Conservation (phyloP, 2,329 filamentous ascomycete species). For the Beauveria rudraprayagi region DNA sequence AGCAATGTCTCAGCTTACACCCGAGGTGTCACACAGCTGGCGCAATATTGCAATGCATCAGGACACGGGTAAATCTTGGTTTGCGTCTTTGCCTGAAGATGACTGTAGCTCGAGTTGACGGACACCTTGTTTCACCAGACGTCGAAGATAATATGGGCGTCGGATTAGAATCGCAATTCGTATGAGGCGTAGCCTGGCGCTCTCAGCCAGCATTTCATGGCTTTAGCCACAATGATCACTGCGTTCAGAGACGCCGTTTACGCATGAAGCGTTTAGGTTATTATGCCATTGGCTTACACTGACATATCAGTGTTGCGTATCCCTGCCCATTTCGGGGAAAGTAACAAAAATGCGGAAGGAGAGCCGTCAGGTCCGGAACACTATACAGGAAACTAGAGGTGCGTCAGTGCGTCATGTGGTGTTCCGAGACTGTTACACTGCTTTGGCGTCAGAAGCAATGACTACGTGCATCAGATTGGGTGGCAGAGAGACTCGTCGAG, state of each 20-base stretch:
- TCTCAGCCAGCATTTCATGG: not conserved
- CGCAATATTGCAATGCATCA: not conserved
- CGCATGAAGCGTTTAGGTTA: not conserved
- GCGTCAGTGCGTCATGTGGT: not conserved
- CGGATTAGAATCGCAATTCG: not conserved
- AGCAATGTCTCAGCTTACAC: not conserved
- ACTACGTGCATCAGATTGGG: not conserved
- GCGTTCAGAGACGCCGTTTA: not conserved
- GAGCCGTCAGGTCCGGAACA: not conserved
- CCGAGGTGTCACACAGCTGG: not conserved
- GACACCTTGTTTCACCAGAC: not conserved
- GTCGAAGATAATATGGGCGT: not conserved
- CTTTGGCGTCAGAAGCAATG: constrained; percentile 4
- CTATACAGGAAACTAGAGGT: not conserved
- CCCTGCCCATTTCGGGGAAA: not conserved
- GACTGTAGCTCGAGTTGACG: not conserved
- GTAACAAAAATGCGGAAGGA: not conserved
- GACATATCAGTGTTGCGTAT: not conserved
- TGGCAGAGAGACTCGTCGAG: not conserved
- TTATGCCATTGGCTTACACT: no score
- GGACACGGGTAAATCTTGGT: not conserved
- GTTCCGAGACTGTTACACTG: constrained; percentile 2
- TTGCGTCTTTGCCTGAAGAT: not conserved
- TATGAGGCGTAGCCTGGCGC: not conserved
- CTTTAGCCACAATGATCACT: not conserved